Evolutionary conservation across 495 filamentous ascomycete species (phyloP).

Genomic region (Apodospora peruviana): DNA sequence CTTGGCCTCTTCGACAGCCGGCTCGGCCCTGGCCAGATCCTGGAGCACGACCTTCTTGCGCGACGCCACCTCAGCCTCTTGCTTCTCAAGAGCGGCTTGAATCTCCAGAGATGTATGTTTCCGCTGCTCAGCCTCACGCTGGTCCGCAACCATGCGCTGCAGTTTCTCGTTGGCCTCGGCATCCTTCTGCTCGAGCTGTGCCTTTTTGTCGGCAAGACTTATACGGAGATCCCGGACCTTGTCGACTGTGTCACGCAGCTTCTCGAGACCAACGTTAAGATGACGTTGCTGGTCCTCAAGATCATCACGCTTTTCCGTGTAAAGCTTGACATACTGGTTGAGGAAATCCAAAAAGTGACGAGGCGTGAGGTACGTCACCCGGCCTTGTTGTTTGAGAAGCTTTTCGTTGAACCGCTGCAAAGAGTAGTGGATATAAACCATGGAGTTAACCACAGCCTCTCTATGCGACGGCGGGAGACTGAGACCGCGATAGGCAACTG

Average conservation of each 20-base stretch:
- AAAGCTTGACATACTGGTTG: constrained; percentile 93
- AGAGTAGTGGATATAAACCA: constrained; percentile 98
- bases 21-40: constrained; percentile 88
- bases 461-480: constrained; percentile 80
- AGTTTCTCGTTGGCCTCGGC: constrained; percentile 95
- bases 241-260: constrained; percentile 94
- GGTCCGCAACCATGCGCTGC: constrained; percentile 93
- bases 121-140: constrained; percentile 90
- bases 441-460: constrained; percentile 87
- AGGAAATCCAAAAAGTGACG: constrained; percentile 98
- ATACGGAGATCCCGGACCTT: constrained; percentile 88
- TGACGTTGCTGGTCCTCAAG: constrained; percentile 97
- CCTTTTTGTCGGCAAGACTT: constrained; percentile 90
- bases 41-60: constrained; percentile 79
- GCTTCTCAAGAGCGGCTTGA: constrained; percentile 77
- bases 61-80: constrained; percentile 80
- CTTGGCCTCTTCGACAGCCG: constrained; percentile 86
- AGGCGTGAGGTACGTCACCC: constrained; percentile 86
- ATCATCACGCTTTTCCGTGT: constrained; percentile 97
- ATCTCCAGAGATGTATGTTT: constrained; percentile 84
- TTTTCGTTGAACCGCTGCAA: constrained; percentile 84
- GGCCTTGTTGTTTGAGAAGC: constrained; percentile 84
- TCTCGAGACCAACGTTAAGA: constrained; percentile 95
- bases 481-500: constrained; percentile 83
- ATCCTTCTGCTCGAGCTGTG: constrained; percentile 87